Percentiles rank a stretch among this genome's conserved stretches.
Evolutionary conservation across 768 basidiomycete genomes (phyloP).

Genomic region (Boletus fagicola): DNA sequence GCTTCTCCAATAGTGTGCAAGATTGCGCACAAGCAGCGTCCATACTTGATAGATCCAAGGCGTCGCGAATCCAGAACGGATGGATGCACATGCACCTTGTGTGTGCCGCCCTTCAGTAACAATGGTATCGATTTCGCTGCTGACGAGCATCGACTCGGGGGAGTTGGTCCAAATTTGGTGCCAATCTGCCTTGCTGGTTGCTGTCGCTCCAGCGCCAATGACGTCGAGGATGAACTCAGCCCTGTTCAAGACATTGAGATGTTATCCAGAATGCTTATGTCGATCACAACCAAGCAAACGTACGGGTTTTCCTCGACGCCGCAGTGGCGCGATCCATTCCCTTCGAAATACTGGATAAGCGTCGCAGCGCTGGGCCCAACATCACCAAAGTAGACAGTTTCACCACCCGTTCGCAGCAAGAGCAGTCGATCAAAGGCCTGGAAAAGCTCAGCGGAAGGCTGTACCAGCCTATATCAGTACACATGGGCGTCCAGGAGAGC

Average conservation of each 20-base stretch:
- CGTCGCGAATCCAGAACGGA: constrained; percentile 50
- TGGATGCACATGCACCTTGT: constrained; percentile 36
- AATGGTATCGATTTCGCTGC: constrained; percentile 45
- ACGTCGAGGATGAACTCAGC: constrained; percentile 68
- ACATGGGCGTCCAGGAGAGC: too few relatives aligned
- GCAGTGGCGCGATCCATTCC: constrained; percentile 64
- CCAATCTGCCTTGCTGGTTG: constrained; percentile 57
- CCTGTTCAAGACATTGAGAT: constrained; percentile 31
- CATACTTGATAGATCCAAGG: constrained; percentile 50
- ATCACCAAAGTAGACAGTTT: constrained; percentile 67
- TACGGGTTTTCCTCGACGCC: constrained; percentile 65
- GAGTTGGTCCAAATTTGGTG: constrained; percentile 57
- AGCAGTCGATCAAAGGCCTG: constrained; percentile 77
- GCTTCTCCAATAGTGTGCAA: constrained; percentile 50
- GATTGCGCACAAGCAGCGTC: constrained; percentile 45
- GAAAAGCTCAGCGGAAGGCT: constrained; percentile 82
- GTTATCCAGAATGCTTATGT: constrained; percentile 45
- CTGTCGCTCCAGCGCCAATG: constrained; percentile 72
- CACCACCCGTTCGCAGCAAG: constrained; percentile 73
- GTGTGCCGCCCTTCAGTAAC: constrained; percentile 46
- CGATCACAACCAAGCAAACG: constrained; percentile 32
- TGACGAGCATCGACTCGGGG: constrained; percentile 38
- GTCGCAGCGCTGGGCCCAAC: constrained; percentile 59
- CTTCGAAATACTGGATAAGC: constrained; percentile 75
- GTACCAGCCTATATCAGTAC: constrained; percentile 23